Base-by-base conservation (phyloP, 2,329 filamentous ascomycete genomes). In the Metarhizium rileyi region DNA sequence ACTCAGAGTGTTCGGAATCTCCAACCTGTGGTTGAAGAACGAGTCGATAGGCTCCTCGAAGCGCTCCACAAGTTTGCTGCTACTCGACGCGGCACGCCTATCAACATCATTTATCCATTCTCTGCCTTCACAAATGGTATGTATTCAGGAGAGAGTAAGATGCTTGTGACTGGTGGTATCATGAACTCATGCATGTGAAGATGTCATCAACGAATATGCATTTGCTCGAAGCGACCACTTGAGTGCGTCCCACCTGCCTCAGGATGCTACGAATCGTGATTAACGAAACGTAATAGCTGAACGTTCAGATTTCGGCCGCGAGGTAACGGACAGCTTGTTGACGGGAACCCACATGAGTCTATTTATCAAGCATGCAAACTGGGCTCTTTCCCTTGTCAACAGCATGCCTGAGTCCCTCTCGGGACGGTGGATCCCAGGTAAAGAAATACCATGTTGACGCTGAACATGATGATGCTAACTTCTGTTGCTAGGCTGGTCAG, bases 161-260 rank as follows among this genome's bases (percentile, higher is more conserved):
- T 33, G 30, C 10, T 16, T 14, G 10, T 33, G 30, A 5, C 10
- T 4, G 10, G 9, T 14, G 10, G 30, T 5, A 16, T 12, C 12
- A 16, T 12, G 12, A 33, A 33, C 30, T 33, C 16, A 14, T 14
- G 12, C 12, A 14, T 16, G 8, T 16, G 16, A 33, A 66, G 65
- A 70, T 48, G 63, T 68, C 30, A 68, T 70, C 41, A 68, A 68
- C 50, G 66, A 70, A 56, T 69, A 69, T 52, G 62, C 64, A 22
- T 69, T 69, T 59, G 62, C 65, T 50, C 57, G 62, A 47, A 63
- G 58, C 48, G 61, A 65, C 23, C 63, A 64, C 30, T 52, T 67
- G 12, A 56, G 61, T 62, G 57, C 14, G 49, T 52, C 26, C 22
- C 54, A 47, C 27, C 22, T 43, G 12, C 16, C 4, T 18, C 20